phyloP scores from a whole-genome alignment of 2,329 filamentous ascomycete genomes.

The Penicillium hesseltinei region DNA sequence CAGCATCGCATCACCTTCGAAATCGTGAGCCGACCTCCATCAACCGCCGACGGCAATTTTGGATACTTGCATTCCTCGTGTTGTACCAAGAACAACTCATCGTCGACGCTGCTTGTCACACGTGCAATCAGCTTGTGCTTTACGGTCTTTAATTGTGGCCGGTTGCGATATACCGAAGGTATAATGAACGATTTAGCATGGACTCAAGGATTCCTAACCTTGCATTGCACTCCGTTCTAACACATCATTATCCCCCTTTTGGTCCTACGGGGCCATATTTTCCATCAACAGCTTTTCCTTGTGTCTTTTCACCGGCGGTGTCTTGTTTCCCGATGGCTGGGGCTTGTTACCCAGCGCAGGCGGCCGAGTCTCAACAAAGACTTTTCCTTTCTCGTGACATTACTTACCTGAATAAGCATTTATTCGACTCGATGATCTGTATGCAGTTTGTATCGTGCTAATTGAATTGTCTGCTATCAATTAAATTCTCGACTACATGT shows the following conservation, averaged over 20 bases:
- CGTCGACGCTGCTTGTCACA: neutral
- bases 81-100: neutral
- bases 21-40: slow-evolving; percentile 2
- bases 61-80: slow-evolving; percentile 3
- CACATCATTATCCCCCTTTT: slow-evolving; percentile 19
- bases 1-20: slow-evolving; percentile 9
- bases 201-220: neutral
- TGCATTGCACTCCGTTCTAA: slow-evolving; percentile 15
- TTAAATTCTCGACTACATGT: too few relatives aligned
- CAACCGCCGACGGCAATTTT: slow-evolving; percentile 9
- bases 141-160: neutral
- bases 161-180: slow-evolving; percentile 9
- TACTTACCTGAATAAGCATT: slow-evolving; percentile 13
- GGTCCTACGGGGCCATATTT: slow-evolving; percentile 21
- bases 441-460: slow-evolving; percentile 12
- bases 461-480: slow-evolving; percentile 6
- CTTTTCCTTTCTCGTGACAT: slow-evolving; percentile 14
- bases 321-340: slow-evolving; percentile 24
- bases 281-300: slow-evolving; percentile 15
- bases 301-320: slow-evolving; percentile 16
- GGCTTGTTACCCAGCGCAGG: slow-evolving; percentile 14
- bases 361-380: slow-evolving; percentile 5
- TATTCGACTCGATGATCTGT: slow-evolving; percentile 11
- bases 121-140: neutral
- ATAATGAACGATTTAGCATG: slow-evolving; percentile 8